Evolutionary conservation across 2,329 filamentous ascomycete genomes (phyloP).

Genomic region (Xylariales sp.): DNA sequence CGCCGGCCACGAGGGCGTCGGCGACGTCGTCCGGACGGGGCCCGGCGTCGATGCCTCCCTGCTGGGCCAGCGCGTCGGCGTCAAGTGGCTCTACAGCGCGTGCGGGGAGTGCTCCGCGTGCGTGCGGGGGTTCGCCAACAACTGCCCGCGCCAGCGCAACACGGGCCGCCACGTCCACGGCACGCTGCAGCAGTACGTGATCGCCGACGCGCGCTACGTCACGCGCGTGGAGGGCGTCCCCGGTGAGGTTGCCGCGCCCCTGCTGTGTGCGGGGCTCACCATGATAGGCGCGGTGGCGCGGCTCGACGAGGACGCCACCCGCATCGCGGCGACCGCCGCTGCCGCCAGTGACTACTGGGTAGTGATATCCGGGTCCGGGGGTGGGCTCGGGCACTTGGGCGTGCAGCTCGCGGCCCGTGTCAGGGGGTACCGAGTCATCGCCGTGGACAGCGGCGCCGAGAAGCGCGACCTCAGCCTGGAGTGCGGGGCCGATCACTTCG

Average conservation of each 20-base stretch:
- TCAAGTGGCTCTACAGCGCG: slow-evolving; percentile 3
- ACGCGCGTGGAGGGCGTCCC: neutral
- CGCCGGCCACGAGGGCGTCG: slow-evolving; percentile 2
- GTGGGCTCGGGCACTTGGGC: slow-evolving; percentile 1
- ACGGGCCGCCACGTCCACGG: neutral
- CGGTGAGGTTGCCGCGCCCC: neutral
- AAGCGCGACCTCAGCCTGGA: neutral
- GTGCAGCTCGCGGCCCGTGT: neutral
- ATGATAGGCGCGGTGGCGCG: slow-evolving; percentile 1
- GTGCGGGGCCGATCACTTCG: neutral
- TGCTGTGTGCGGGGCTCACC: slow-evolving; percentile 1
- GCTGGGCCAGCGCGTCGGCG: neutral
- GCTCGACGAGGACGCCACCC: neutral
- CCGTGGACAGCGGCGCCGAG: neutral
- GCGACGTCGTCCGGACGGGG: neutral
- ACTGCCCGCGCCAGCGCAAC: neutral
- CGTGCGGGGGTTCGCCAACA: neutral
- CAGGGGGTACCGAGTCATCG: neutral
- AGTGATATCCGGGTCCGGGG: slow-evolving; percentile 1
- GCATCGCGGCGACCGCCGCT: no score
- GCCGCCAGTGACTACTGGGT: neutral
- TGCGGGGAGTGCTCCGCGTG: neutral
- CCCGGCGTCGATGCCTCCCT: neutral
- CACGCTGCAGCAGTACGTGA: slow-evolving; percentile 3
- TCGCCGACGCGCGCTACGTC: neutral